Evolutionary conservation across 768 basidiomycete species (phyloP).

Genomic region (Lentinula lateritia): DNA sequence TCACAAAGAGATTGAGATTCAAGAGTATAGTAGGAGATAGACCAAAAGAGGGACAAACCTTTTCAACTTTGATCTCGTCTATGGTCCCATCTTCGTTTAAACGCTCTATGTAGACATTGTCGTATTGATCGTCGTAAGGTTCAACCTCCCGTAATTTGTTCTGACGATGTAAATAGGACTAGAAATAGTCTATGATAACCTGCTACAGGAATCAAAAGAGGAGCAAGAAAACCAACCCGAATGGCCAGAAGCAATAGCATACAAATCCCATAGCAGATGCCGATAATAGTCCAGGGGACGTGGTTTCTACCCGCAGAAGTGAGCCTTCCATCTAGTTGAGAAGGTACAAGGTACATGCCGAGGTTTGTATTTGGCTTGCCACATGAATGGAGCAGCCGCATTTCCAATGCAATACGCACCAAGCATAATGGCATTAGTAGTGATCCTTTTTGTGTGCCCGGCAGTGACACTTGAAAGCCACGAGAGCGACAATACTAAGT

Average conservation of each 20-base stretch:
- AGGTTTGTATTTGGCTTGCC: conserved; percentile 63
- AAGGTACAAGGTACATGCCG: conserved; percentile 30
- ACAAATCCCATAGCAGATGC: conserved; percentile 53
- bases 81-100: conserved; percentile 43
- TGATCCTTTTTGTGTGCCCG: conserved; percentile 69
- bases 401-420: conserved; percentile 65
- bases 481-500: conserved; percentile 42
- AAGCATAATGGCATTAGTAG: conserved; percentile 69
- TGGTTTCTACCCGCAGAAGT: conserved; percentile 42
- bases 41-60: conserved; percentile 36
- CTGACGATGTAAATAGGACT: conserved; percentile 40
- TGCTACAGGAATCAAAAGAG: background rate
- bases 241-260: conserved; percentile 27
- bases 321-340: background rate
- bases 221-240: background rate
- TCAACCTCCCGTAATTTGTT: conserved; percentile 62
- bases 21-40: background rate
- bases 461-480: conserved; percentile 66
- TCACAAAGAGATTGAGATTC: background rate
- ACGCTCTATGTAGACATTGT: conserved; percentile 57
- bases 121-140: conserved; percentile 44
- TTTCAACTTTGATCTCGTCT: conserved; percentile 56
- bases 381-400: conserved; percentile 67
- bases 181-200: too few relatives aligned
- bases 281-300: conserved; percentile 75